phyloP scores from a whole-genome alignment of 306 rosid species.

The Adenanthera pavonina region DNA sequence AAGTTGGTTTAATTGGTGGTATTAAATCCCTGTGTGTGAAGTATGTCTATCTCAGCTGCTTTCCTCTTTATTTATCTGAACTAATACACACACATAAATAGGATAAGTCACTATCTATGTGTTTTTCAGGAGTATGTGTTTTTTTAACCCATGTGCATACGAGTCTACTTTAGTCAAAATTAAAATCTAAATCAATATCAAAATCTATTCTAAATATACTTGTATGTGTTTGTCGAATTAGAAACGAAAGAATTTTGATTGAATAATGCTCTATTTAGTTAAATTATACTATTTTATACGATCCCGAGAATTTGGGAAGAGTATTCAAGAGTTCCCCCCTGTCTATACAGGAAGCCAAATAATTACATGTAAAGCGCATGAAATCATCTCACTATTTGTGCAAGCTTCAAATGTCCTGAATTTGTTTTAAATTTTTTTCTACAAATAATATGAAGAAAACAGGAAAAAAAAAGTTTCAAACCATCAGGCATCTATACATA shows the following conservation, averaged over 20 bases:
- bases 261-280: conserved; percentile 16
- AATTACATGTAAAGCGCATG: conserved; percentile 22
- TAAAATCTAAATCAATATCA: neutral
- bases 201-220: neutral
- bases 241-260: conserved; percentile 12
- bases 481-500: neutral
- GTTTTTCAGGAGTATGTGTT: no score
- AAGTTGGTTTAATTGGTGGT: neutral
- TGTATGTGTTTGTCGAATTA: conserved; percentile 23
- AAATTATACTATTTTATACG: conserved; percentile 28
- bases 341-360: conserved; percentile 26
- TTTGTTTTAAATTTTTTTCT: conserved; percentile 29
- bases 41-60: neutral
- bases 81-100: no score
- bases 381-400: conserved; percentile 27
- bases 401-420: conserved; percentile 27
- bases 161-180: neutral
- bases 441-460: conserved; percentile 13
- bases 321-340: conserved; percentile 32
- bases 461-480: neutral
- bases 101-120: no score
- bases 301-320: conserved; percentile 22
- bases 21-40: neutral
- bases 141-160: no score
- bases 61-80: neutral